Conservation (phyloP, 2,329 filamentous ascomycete genomes). For the Calonectria pteridis region DNA sequence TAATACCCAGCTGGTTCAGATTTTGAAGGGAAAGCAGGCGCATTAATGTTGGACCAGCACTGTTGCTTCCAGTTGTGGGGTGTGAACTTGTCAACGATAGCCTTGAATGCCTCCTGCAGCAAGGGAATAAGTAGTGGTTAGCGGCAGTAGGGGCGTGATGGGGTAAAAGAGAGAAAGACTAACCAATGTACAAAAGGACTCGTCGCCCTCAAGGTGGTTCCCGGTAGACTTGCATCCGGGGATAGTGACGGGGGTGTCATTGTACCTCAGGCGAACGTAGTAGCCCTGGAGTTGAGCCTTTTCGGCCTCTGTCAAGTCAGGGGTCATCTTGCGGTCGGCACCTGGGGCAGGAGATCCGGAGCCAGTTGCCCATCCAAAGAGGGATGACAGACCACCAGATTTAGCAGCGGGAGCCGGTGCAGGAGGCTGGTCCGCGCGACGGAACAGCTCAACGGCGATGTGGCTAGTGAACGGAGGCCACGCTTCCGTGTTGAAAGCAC, state of each 20-base stretch:
- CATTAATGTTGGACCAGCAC: constrained; percentile 60
- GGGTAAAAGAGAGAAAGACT: constrained; percentile 43
- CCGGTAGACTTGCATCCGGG: constrained; percentile 83
- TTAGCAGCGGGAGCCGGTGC: constrained; percentile 16
- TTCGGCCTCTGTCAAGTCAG: constrained; percentile 68
- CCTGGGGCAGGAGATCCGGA: constrained; percentile 52
- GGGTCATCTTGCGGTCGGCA: constrained; percentile 72
- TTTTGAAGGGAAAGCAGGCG: constrained; percentile 59
- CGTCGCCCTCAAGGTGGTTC: constrained; percentile 88
- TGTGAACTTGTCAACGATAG: constrained; percentile 90
- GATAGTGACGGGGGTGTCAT: constrained; percentile 84
- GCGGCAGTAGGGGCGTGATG: not conserved
- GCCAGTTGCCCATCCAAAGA: constrained; percentile 39
- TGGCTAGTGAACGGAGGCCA: constrained; percentile 98
- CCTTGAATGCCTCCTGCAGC: constrained; percentile 84
- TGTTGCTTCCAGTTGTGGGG: constrained; percentile 80
- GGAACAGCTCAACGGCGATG: constrained; percentile 91
- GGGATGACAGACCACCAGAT: constrained; percentile 40
- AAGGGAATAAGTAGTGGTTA: not conserved
- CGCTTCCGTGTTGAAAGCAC: constrained; percentile 76
- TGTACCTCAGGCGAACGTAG: constrained; percentile 92
- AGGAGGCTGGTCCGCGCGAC: constrained; percentile 56
- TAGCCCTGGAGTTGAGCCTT: constrained; percentile 76
- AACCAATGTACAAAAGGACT: constrained; percentile 90
- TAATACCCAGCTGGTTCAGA: constrained; percentile 67